Conservation (phyloP, 768 basidiomycete species). For the Mrakia gelida region DNA sequence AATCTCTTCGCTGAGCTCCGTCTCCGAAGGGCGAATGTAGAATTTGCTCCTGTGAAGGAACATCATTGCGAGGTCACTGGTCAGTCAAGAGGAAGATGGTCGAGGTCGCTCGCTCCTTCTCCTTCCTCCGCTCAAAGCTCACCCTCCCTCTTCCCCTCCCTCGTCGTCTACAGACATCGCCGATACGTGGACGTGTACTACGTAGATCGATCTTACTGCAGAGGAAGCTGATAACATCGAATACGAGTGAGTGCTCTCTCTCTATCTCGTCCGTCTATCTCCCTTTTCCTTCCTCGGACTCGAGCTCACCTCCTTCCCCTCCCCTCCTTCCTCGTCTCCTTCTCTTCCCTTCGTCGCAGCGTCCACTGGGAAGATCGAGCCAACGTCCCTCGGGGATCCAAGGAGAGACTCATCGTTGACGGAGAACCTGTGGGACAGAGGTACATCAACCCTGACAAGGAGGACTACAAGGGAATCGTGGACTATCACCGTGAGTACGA, state of each 20-base stretch:
- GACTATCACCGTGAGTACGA: not conserved
- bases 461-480: not conserved
- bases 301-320: not conserved
- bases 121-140: not conserved
- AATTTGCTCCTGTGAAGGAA: not conserved
- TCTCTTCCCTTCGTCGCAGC: not conserved
- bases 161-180: not conserved
- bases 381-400: not conserved
- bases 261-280: not conserved
- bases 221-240: not conserved
- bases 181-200: slow-evolving; percentile 1
- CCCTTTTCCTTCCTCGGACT: not conserved
- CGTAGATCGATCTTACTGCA: not conserved
- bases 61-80: not conserved
- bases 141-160: not conserved
- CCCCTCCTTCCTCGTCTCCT: not conserved
- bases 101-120: not conserved
- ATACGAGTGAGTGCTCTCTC: not conserved
- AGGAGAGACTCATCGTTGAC: not conserved
- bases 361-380: slow-evolving; percentile 2
- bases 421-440: not conserved
- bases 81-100: not conserved
- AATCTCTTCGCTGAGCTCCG: not conserved
- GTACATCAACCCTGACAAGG: not conserved
- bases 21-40: not conserved